phyloP scores from a whole-genome alignment of 106 monocot genomes.

The Dendrobium nobile region DNA sequence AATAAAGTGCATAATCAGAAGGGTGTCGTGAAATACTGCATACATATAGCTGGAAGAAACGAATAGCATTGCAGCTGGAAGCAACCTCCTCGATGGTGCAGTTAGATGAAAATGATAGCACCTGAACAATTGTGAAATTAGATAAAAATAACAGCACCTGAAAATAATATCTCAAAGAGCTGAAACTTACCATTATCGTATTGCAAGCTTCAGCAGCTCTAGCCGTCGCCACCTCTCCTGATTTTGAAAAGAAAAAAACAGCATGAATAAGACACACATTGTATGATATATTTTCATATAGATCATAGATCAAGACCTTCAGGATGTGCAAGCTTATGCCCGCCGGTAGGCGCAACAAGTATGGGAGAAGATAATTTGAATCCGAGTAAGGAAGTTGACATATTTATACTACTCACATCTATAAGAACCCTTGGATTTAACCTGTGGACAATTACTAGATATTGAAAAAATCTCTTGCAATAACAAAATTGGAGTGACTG shows the following conservation, averaged over 20 bases:
- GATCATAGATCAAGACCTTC: slow-evolving; percentile 33
- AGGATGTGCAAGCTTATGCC: slow-evolving; percentile 46
- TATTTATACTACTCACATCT: slow-evolving; percentile 35
- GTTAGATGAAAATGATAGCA: slow-evolving; percentile 52
- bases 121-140: slow-evolving; percentile 20
- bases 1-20: background rate
- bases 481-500: background rate
- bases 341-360: slow-evolving; percentile 36
- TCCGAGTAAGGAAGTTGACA: slow-evolving; percentile 39
- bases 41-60: slow-evolving; percentile 84
- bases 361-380: slow-evolving; percentile 31
- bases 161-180: slow-evolving; percentile 1
- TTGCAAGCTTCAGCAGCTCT: slow-evolving; percentile 80
- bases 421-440: slow-evolving; percentile 39
- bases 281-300: background rate
- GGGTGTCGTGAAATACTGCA: background rate
- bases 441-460: slow-evolving; percentile 5
- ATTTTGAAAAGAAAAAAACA: slow-evolving; percentile 8
- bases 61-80: slow-evolving; percentile 60
- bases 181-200: slow-evolving; percentile 49
- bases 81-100: slow-evolving; percentile 70
- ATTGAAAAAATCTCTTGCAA: background rate
- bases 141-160: too few species aligned
- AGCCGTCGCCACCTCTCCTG: slow-evolving; percentile 66
- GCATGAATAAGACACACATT: slow-evolving; percentile 6